Evolutionary conservation across 2,329 filamentous ascomycete genomes (phyloP).

Genomic region (Clarireedia paspali): DNA sequence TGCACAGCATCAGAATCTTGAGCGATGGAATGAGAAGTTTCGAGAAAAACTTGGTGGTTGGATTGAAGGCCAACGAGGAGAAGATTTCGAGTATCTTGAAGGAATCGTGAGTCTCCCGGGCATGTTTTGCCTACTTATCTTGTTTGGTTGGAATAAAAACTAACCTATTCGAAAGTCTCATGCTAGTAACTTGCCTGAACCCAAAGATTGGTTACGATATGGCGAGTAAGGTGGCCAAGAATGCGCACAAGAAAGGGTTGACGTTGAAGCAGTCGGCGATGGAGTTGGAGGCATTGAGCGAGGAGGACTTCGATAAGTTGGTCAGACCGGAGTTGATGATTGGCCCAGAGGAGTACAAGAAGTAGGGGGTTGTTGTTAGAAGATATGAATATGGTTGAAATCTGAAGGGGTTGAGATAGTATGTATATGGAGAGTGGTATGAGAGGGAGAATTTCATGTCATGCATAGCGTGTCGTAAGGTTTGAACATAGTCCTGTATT

Average conservation of each 20-base stretch:
- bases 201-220: conserved; percentile 96
- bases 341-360: conserved; percentile 63
- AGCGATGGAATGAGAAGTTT: conserved; percentile 92
- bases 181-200: conserved; percentile 97
- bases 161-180: conserved; percentile 52
- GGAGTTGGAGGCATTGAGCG: conserved; percentile 82
- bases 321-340: conserved; percentile 96
- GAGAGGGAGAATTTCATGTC: no score
- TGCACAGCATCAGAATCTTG: conserved; percentile 84
- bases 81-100: conserved; percentile 85
- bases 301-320: conserved; percentile 82
- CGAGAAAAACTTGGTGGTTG: conserved; percentile 83
- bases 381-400: neutral
- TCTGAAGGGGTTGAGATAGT: neutral
- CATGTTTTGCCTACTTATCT: no score
- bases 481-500: no score
- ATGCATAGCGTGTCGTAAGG: no score
- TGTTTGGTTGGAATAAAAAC: no score
- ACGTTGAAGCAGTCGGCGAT: conserved; percentile 91
- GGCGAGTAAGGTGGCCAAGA: conserved; percentile 95
- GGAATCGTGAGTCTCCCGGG: conserved; percentile 63
- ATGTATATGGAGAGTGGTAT: neutral
- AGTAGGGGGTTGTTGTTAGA: neutral
- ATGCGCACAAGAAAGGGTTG: conserved; percentile 95
- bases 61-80: conserved; percentile 87